These are phyloP conservation scores for Malassezia nana DNA, from an alignment of 1,284 basidiomycete genomes.

Conservation along the genomic window DNA sequence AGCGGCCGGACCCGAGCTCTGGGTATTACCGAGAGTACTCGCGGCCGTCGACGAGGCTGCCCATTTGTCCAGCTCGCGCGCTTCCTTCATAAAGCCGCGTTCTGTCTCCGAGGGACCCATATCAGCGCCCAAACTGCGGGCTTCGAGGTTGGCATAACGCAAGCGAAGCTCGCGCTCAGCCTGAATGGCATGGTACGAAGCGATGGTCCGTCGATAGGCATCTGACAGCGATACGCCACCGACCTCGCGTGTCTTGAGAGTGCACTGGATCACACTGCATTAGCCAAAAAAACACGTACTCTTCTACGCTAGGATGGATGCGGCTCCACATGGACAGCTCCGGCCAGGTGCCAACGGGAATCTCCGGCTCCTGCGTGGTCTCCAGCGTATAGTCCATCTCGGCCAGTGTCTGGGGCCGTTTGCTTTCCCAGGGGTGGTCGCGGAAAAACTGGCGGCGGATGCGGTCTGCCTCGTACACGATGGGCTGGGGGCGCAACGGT, in stretches of 20 bases:
- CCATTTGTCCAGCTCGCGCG: constrained; percentile 31
- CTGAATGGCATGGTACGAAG: constrained; percentile 29
- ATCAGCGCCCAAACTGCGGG: constrained; percentile 63
- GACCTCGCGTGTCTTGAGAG: constrained; percentile 64
- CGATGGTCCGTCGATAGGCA: constrained; percentile 58
- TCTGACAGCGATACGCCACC: constrained; percentile 62
- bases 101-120: constrained; percentile 52
- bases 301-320: constrained; percentile 73
- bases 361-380: constrained; percentile 50
- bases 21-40: not conserved
- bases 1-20: not conserved
- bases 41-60: constrained; percentile 24
- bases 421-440: constrained; percentile 92
- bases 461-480: constrained; percentile 74
- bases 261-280: constrained; percentile 68
- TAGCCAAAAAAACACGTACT: constrained; percentile 56
- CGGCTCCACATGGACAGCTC: constrained; percentile 60
- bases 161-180: constrained; percentile 64
- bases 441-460: constrained; percentile 82
- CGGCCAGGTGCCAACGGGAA: constrained; percentile 61
- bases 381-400: constrained; percentile 55
- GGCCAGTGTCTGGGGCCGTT: constrained; percentile 66
- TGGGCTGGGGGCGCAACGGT: constrained; percentile 56
- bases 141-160: constrained; percentile 68
- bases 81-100: constrained; percentile 36